Base-by-base conservation (phyloP, 2,329 filamentous ascomycete genomes). In the Ophiosphaerella herpotricha region DNA sequence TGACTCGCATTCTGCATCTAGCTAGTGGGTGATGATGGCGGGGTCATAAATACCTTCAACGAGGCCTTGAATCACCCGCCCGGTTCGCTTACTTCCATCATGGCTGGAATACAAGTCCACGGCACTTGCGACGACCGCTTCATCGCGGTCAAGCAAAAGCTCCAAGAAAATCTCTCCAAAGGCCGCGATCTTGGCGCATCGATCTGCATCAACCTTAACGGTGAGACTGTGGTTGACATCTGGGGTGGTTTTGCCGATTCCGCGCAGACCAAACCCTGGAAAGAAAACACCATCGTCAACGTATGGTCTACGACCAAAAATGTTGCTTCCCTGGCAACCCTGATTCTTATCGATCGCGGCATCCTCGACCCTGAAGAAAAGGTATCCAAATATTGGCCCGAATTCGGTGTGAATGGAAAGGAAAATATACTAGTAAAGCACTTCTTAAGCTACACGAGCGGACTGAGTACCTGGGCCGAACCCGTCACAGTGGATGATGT, bases 301-400 rank as follows among this genome's bases (percentile, higher is more conserved):
- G 34, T 60, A 8, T 63, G 54, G 58, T 63, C 60, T 4, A 46
- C 45, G 2, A 50, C 58, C 12, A 63, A 63, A 37, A 58, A 49
- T 1, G 24, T 61, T 12, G 12, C 48, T 37, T 52, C 50, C 14
- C 51, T 63, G 2, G 56, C 56, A 4, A 38, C 49, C 0, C 49
- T 63, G 3, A 4, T 63, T 5, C 52, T 54, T 13, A 53, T 63
- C 12, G 54, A 58, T 8, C 50, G 58, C 18, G 50, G 51, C 4
- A 43, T 55, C 1, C 40, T 63, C 1, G 50, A 60, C 13, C 54
- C 60, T 3, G 45, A 43, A 21, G 56, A 58, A 31, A 61, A 57
- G 18, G 56, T 60, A 2, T 33, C 50, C 1, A 60, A 49, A 23
- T 63, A 63, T 54, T 63, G 58, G 60, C 58, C 60, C 11, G 60